Percentiles rank a stretch among this genome's conserved stretches.
These are phyloP conservation scores for Carpinus viminea DNA, from an alignment of 306 rosid species.

Conservation along the genomic window DNA sequence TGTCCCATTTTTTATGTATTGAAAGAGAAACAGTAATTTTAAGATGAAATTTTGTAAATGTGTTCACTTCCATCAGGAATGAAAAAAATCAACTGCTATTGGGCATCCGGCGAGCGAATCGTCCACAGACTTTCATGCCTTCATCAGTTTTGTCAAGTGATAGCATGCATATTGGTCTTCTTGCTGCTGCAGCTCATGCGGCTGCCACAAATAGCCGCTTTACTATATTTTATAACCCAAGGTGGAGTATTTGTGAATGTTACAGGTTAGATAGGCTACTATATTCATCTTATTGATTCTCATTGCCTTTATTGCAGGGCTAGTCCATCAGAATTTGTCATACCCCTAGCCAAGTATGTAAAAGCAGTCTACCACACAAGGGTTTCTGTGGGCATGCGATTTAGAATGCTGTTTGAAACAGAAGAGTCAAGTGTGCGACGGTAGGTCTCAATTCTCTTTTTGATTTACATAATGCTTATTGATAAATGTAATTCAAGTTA, in stretches of 20 bases:
- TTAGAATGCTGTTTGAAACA: slow-evolving; percentile 97
- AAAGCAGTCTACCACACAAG: slow-evolving; percentile 97
- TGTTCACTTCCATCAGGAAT: slow-evolving; percentile 54
- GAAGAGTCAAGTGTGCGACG: slow-evolving; percentile 98
- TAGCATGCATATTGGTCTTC: slow-evolving; percentile 99
- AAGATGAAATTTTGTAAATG: background rate
- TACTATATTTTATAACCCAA: slow-evolving; percentile 94
- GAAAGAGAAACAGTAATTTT: background rate
- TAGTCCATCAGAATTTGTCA: slow-evolving; percentile 93
- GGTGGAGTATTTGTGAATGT: slow-evolving; percentile 49
- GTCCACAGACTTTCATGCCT: slow-evolving; percentile 97
- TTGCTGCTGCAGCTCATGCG: slow-evolving; percentile 99
- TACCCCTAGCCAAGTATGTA: slow-evolving; percentile 79
- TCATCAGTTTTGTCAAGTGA: slow-evolving; percentile 97
- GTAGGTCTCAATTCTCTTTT: slow-evolving; percentile 40
- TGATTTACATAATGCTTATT: slow-evolving; percentile 1
- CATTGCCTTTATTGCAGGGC: slow-evolving; percentile 55
- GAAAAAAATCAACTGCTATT: slow-evolving; percentile 91
- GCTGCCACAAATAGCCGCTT: slow-evolving; percentile 96
- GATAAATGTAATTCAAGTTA: background rate
- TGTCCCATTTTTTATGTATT: slow-evolving; percentile 2
- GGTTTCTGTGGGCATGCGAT: slow-evolving; percentile 97
- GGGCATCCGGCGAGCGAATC: slow-evolving; percentile 86
- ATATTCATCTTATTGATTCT: slow-evolving; percentile 13
- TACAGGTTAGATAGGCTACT: slow-evolving; percentile 5